Percentiles rank a stretch among this genome's conserved stretches.
phyloP scores from a whole-genome alignment of 495 filamentous ascomycete species.

The Talaromyces adpressus region DNA sequence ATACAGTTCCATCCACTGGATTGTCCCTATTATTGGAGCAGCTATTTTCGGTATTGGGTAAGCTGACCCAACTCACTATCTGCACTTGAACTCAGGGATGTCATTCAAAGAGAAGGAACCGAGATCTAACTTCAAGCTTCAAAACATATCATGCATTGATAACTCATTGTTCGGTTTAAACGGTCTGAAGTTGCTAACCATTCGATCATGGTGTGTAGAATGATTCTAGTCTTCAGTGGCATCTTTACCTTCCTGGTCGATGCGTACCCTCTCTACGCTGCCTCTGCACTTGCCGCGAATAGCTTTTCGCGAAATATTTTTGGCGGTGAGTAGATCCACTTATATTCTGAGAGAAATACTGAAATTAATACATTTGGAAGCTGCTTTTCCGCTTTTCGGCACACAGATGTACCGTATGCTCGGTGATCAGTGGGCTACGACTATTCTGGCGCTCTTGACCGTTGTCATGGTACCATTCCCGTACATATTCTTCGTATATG shows the following conservation, averaged over 20 bases:
- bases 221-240: conserved; percentile 59
- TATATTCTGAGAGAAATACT: conserved; percentile 2
- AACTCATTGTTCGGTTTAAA: conserved; percentile 3
- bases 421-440: conserved; percentile 50
- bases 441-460: conserved; percentile 45
- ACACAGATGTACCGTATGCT: conserved; percentile 46
- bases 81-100: conserved; percentile 20
- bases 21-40: conserved; percentile 41
- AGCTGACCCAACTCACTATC: too few relatives aligned
- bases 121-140: background rate
- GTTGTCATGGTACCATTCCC: conserved; percentile 42
- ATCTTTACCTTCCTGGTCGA: conserved; percentile 79
- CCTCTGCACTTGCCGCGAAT: conserved; percentile 28
- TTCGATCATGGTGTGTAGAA: conserved; percentile 31
- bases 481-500: conserved; percentile 24
- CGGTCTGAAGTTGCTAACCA: conserved; percentile 3
- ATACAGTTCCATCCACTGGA: conserved; percentile 34
- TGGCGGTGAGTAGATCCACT: conserved; percentile 9
- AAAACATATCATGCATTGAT: background rate
- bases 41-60: conserved; percentile 29
- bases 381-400: conserved; percentile 42
- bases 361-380: conserved; percentile 19
- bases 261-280: conserved; percentile 43
- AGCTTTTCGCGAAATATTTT: conserved; percentile 26
- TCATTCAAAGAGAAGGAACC: conserved; percentile 13